phyloP scores from a whole-genome alignment of 78 protist species.

The Parvularia atlantis region DNA sequence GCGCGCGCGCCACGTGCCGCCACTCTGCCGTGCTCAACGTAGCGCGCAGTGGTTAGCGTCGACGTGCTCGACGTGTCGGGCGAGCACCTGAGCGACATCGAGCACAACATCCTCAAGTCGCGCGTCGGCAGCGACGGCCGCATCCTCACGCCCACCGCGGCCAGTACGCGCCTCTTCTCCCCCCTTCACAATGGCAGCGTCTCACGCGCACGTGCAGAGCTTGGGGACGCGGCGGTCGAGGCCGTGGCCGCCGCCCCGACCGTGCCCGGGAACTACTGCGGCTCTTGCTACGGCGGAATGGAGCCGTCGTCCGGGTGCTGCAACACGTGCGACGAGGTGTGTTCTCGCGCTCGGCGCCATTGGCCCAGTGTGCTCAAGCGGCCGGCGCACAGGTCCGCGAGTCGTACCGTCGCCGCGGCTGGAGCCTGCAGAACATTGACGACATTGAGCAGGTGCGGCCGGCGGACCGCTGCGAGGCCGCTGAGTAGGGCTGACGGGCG shows the following conservation, averaged over 20 bases:
- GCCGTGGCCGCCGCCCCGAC: background rate
- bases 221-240: too few relatives aligned
- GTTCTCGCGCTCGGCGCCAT: too few relatives aligned
- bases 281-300: constrained; percentile 82
- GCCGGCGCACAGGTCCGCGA: too few relatives aligned
- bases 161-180: too few relatives aligned
- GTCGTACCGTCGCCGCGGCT: constrained; percentile 64
- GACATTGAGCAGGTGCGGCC: constrained; percentile 38
- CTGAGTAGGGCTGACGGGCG: too few relatives aligned
- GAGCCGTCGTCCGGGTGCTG: constrained; percentile 52
- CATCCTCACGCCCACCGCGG: too few relatives aligned
- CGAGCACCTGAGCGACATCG: constrained; percentile 67
- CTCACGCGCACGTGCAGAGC: too few relatives aligned
- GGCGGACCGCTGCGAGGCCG: background rate
- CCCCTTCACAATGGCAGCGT: too few relatives aligned
- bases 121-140: too few relatives aligned
- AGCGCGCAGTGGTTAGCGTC: too few relatives aligned
- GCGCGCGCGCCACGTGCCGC: constrained; percentile 14
- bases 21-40: background rate
- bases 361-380: too few relatives aligned
- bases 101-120: constrained; percentile 48
- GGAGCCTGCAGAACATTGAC: constrained; percentile 49
- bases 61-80: constrained; percentile 82
- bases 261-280: constrained; percentile 46
- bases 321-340: constrained; percentile 81